Evolutionary conservation across 163 green algal species (phyloP).

Genomic region (Trebouxiophyceae sp.): DNA sequence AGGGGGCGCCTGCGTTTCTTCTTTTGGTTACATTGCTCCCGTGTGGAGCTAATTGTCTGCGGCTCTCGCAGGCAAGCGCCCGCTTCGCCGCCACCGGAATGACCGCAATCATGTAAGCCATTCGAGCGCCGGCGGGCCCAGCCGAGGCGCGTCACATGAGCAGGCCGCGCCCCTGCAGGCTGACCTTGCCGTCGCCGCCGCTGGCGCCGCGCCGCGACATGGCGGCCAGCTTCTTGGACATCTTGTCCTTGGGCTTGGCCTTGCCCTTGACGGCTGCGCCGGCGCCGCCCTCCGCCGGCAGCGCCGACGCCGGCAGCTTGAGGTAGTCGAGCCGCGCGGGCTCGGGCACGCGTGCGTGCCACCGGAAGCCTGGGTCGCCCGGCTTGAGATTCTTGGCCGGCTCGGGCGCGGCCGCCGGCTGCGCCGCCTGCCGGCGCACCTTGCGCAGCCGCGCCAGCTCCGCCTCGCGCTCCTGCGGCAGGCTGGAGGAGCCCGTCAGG

Average conservation of each 20-base stretch:
- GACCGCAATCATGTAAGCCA: too few relatives aligned
- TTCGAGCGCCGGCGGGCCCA: too few relatives aligned
- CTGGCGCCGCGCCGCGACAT: neutral
- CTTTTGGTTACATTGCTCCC: too few relatives aligned
- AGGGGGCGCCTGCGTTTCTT: too few relatives aligned
- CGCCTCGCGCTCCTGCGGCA: neutral
- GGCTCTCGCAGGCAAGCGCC: too few relatives aligned
- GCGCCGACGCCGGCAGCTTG: constrained; percentile 15
- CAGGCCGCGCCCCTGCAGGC: constrained; percentile 33
- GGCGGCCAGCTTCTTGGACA: constrained; percentile 7
- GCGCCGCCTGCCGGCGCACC: neutral
- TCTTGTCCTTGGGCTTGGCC: neutral
- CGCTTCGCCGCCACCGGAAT: too few relatives aligned
- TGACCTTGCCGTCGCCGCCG: constrained; percentile 19
- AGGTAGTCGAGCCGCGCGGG: constrained; percentile 44
- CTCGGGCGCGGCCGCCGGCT: neutral
- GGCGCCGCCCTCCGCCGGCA: constrained; percentile 6
- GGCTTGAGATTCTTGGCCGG: constrained; percentile 3
- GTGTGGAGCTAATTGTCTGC: too few relatives aligned
- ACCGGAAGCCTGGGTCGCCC: constrained; percentile 40
- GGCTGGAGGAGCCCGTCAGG: too few relatives aligned
- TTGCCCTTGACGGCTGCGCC: constrained; percentile 9
- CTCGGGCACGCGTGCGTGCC: constrained; percentile 37
- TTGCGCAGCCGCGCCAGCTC: neutral
- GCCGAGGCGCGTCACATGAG: constrained; percentile 15